Evolutionary conservation across 768 basidiomycete species (phyloP).

Genomic region (Leccinum rimulosum): DNA sequence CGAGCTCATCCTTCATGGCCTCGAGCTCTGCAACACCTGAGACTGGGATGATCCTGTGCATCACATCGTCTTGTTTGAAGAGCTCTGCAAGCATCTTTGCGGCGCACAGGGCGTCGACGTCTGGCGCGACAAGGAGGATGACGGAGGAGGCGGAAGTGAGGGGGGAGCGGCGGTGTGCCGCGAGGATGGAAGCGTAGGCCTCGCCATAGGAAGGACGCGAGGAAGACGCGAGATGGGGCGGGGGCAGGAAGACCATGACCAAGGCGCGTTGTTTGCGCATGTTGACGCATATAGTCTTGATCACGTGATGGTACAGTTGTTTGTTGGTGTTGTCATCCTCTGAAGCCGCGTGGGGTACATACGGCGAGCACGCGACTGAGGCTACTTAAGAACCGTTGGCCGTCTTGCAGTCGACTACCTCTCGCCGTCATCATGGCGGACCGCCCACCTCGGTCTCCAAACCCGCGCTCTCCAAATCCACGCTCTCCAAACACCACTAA

Average conservation of each 20-base stretch:
- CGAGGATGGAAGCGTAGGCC: slow-evolving; percentile 72
- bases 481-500: slow-evolving; percentile 38
- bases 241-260: slow-evolving; percentile 65
- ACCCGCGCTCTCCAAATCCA: slow-evolving; percentile 42
- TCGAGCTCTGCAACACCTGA: slow-evolving; percentile 81
- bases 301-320: slow-evolving; percentile 16
- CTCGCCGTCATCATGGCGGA: slow-evolving; percentile 50
- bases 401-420: slow-evolving; percentile 6
- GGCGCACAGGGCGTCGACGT: slow-evolving; percentile 91
- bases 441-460: slow-evolving; percentile 51
- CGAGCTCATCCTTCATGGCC: slow-evolving; percentile 60
- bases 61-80: slow-evolving; percentile 91
- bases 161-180: slow-evolving; percentile 67
- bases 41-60: slow-evolving; percentile 86
- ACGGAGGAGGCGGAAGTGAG: slow-evolving; percentile 80
- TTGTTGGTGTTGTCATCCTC: slow-evolving; percentile 16
- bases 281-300: neutral
- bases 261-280: neutral
- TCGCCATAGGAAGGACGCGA: slow-evolving; percentile 64
- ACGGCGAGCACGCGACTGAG: slow-evolving; percentile 28
- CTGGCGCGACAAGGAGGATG: slow-evolving; percentile 81
- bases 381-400: slow-evolving; percentile 28
- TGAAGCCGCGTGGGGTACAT: slow-evolving; percentile 25
- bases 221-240: slow-evolving; percentile 63
- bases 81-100: slow-evolving; percentile 86